Conservation (phyloP, 345 rosid species). For the Theobroma cacao region DNA sequence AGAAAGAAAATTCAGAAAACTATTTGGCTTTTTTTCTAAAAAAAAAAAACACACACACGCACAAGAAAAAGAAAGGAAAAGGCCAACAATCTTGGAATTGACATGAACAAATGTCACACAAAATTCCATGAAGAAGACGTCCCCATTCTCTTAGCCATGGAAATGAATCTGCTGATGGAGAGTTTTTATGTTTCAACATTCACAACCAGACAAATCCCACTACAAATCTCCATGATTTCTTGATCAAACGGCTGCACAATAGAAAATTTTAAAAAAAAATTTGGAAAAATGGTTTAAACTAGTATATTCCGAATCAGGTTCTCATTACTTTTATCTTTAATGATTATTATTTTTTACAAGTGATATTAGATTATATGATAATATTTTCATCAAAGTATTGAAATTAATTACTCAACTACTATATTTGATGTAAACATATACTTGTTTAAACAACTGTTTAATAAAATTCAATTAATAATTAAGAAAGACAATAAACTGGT, state of each 20-base stretch:
- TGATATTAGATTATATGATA: too few relatives aligned
- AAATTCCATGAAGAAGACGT: neutral
- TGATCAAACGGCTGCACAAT: neutral
- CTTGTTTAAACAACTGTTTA: too few relatives aligned
- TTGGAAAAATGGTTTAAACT: too few relatives aligned
- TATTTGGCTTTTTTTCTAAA: neutral
- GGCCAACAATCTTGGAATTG: constrained; percentile 1
- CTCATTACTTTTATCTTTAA: neutral
- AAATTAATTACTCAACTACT: too few relatives aligned
- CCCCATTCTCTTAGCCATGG: neutral
- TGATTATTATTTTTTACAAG: too few relatives aligned
- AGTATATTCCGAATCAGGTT: neutral
- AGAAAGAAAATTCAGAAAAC: neutral
- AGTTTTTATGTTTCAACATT: neutral
- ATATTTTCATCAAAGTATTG: too few relatives aligned
- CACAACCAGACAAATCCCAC: neutral
- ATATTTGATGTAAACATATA: too few relatives aligned
- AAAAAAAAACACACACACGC: too few relatives aligned
- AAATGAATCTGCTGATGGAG: neutral
- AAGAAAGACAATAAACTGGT: too few relatives aligned
- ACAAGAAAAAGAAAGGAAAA: neutral
- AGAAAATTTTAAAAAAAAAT: neutral
- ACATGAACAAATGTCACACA: neutral
- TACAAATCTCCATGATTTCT: constrained; percentile 1
- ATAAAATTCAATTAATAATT: too few relatives aligned